Conservation (phyloP, 768 basidiomycete species). For the Ramaria sp. region DNA sequence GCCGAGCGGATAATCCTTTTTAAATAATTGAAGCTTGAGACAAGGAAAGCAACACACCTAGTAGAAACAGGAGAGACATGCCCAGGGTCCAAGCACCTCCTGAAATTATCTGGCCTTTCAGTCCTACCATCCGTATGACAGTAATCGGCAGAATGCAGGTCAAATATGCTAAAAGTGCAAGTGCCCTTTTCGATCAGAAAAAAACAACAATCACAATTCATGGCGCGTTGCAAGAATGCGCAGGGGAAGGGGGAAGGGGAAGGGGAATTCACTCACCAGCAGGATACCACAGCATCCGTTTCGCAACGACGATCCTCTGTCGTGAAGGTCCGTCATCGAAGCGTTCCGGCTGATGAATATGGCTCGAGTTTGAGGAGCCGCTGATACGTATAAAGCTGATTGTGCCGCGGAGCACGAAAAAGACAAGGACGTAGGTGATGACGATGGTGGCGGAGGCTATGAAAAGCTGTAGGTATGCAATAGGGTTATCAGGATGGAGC, state of each 20-base stretch:
- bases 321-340: background rate
- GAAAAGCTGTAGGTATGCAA: background rate
- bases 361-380: background rate
- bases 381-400: background rate
- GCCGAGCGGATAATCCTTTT: no score
- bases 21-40: background rate
- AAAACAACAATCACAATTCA: no score
- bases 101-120: background rate
- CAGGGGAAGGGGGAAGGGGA: no score
- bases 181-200: no score
- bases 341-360: background rate
- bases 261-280: background rate
- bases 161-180: conserved; percentile 3
- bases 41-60: background rate
- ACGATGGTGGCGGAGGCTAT: conserved; percentile 1
- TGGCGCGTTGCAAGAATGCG: no score
- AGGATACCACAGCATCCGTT: conserved; percentile 8
- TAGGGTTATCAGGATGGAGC: background rate
- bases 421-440: conserved; percentile 3
- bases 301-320: conserved; percentile 2
- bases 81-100: background rate
- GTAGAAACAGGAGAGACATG: conserved; percentile 2
- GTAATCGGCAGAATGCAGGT: conserved; percentile 7
- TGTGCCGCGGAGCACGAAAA: conserved; percentile 3
- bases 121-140: background rate